Percentiles rank a stretch among this genome's conserved stretches.
Conservation (phyloP, 1,139 yeast species). For the Geotrichum histeridarum region DNA sequence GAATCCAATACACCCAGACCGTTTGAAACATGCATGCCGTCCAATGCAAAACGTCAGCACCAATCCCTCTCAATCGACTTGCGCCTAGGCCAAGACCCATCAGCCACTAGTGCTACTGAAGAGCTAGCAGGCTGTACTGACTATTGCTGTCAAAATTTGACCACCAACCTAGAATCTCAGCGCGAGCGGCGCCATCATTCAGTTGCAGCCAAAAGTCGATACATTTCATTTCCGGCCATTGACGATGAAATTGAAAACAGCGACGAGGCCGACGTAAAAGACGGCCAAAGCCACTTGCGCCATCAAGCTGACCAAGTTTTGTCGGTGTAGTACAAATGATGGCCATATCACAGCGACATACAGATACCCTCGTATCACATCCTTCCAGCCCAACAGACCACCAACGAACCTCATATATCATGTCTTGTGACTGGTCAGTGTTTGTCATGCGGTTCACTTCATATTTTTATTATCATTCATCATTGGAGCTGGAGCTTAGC, state of each 20-base stretch:
- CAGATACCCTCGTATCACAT: too few relatives aligned
- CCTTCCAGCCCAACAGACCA: too few relatives aligned
- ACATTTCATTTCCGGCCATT: constrained; percentile 24
- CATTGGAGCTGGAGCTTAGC: too few relatives aligned
- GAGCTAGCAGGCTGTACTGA: too few relatives aligned
- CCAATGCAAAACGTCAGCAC: constrained; percentile 2
- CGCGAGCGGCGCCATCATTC: constrained; percentile 5
- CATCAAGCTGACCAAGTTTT: background rate
- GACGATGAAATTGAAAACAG: constrained; percentile 18
- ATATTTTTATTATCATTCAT: too few relatives aligned
- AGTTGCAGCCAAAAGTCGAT: constrained; percentile 5
- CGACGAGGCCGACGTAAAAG: constrained; percentile 9
- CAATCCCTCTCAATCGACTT: background rate
- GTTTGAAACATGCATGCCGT: background rate
- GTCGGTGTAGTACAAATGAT: background rate
- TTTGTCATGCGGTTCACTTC: too few relatives aligned
- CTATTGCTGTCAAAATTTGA: too few relatives aligned
- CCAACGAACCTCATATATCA: too few relatives aligned
- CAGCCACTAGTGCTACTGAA: too few relatives aligned
- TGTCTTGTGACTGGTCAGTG: too few relatives aligned
- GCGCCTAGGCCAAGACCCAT: background rate
- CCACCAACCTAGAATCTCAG: background rate
- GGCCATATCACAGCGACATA: too few relatives aligned
- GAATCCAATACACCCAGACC: background rate
- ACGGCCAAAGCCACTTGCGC: constrained; percentile 3